Evolutionary conservation across 768 basidiomycete genomes (phyloP).

Genomic region (Agaricus subrufescens): DNA sequence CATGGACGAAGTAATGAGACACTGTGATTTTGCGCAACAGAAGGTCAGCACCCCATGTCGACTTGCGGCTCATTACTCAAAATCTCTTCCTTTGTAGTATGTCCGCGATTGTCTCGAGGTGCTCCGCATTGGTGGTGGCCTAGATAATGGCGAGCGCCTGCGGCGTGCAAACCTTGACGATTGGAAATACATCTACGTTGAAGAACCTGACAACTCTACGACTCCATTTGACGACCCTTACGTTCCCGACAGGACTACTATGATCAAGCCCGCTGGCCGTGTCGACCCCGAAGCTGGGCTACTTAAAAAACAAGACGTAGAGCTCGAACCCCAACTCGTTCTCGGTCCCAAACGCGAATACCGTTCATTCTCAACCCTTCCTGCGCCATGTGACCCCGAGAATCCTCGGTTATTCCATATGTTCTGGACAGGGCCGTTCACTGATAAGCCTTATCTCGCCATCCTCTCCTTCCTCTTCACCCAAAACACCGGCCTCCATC

Average conservation of each 20-base stretch:
- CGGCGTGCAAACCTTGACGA: conserved; percentile 69
- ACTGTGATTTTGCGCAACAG: conserved; percentile 75
- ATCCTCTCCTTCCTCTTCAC: conserved; percentile 90
- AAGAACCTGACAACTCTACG: conserved; percentile 34
- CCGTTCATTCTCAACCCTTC: conserved; percentile 33
- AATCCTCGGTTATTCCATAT: conserved; percentile 87
- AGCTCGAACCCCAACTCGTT: conserved; percentile 52
- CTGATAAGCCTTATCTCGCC: conserved; percentile 94
- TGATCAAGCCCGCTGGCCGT: conserved; percentile 17
- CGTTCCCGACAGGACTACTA: conserved; percentile 1
- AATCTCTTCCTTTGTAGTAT: conserved; percentile 43
- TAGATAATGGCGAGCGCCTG: conserved; percentile 72
- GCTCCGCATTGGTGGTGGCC: conserved; percentile 76
- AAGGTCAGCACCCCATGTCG: conserved; percentile 41
- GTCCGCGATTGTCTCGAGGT: conserved; percentile 96
- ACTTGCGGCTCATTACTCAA: conserved; percentile 7
- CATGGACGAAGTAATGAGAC: conserved; percentile 79
- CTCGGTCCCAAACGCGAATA: conserved; percentile 46
- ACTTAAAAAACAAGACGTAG: conserved; percentile 48
- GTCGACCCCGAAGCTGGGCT: conserved; percentile 51
- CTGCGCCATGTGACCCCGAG: conserved; percentile 61
- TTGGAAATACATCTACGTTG: conserved; percentile 81
- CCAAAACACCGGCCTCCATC: conserved; percentile 82
- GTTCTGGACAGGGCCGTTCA: conserved; percentile 97
- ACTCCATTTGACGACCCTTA: conserved; percentile 11